phyloP scores from a whole-genome alignment of 2,329 filamentous ascomycete species.

The Colletotrichum sidae region DNA sequence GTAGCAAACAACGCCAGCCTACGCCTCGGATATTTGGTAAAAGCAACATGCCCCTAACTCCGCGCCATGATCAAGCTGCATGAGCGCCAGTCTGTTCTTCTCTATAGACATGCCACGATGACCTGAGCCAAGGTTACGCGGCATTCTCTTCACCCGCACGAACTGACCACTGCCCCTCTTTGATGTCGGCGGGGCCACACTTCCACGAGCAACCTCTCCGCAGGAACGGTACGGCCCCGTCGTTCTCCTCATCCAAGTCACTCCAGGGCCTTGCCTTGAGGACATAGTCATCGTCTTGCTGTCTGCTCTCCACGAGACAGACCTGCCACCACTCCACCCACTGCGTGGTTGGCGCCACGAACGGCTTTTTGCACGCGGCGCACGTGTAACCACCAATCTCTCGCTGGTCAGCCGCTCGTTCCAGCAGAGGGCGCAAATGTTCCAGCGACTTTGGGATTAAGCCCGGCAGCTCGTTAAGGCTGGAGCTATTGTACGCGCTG shows the following conservation, averaged over 20 bases:
- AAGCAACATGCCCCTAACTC: conserved; percentile 19
- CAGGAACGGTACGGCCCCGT: conserved; percentile 58
- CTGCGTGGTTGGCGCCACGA: conserved; percentile 63
- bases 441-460: conserved; percentile 56
- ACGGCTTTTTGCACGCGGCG: conserved; percentile 60
- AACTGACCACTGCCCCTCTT: conserved; percentile 41
- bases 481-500: conserved; percentile 56
- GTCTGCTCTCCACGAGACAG: conserved; percentile 39
- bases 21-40: not conserved
- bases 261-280: conserved; percentile 28
- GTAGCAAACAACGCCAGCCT: not conserved
- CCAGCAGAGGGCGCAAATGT: conserved; percentile 55
- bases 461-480: conserved; percentile 55
- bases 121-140: not conserved
- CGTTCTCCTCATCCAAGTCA: conserved; percentile 42
- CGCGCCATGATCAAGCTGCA: conserved; percentile 1
- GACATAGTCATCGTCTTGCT: conserved; percentile 5
- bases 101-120: not conserved
- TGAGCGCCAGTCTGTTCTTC: not conserved
- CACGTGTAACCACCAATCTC: conserved; percentile 63
- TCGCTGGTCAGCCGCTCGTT: conserved; percentile 53
- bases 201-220: conserved; percentile 62
- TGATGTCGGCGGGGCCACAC: conserved; percentile 55
- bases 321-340: conserved; percentile 73
- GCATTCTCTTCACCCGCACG: conserved; percentile 1